phyloP scores from a whole-genome alignment of 106 monocot genomes.

The Vanilla planifolia region DNA sequence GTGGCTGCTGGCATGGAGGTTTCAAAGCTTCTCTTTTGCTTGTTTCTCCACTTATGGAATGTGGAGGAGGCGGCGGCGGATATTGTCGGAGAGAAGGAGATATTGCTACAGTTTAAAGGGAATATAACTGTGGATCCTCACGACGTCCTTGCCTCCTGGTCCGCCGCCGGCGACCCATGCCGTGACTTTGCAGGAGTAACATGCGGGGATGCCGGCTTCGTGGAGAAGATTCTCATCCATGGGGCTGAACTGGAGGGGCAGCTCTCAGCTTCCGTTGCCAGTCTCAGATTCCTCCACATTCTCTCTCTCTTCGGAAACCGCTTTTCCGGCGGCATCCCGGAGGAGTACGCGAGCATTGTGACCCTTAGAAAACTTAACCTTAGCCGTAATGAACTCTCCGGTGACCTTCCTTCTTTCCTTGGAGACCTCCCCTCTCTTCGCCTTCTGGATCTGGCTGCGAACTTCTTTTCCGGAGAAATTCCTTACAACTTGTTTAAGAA shows the following conservation, averaged over 20 bases:
- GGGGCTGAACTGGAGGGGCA: slow-evolving; percentile 39
- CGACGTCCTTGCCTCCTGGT: slow-evolving; percentile 59
- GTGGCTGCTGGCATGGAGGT: not conserved
- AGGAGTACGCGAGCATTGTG: slow-evolving; percentile 16
- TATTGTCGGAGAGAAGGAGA: slow-evolving; percentile 35
- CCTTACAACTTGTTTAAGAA: slow-evolving; percentile 44
- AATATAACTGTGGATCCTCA: slow-evolving; percentile 52
- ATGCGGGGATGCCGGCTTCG: slow-evolving; percentile 47
- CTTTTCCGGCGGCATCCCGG: slow-evolving; percentile 57
- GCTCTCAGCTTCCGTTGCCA: slow-evolving; percentile 45
- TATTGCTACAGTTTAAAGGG: slow-evolving; percentile 73
- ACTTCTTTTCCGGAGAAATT: slow-evolving; percentile 70
- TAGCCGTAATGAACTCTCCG: slow-evolving; percentile 63
- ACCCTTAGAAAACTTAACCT: slow-evolving; percentile 85
- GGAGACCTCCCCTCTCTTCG: slow-evolving; percentile 58
- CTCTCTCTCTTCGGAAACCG: slow-evolving; percentile 67
- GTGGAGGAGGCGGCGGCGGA: not conserved
- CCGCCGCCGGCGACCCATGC: slow-evolving; percentile 46
- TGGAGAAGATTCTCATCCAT: slow-evolving; percentile 66
- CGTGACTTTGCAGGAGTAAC: slow-evolving; percentile 64
- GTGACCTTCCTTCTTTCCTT: slow-evolving; percentile 56
- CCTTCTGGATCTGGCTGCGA: slow-evolving; percentile 84
- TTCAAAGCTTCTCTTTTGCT: not conserved
- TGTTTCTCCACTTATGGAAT: not conserved
- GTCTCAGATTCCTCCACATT: slow-evolving; percentile 47